A percentile compares a stretch with the other conserved stretches of the same genome.
Conservation (phyloP, 768 basidiomycete species). For the Plicaturopsis crispa region DNA sequence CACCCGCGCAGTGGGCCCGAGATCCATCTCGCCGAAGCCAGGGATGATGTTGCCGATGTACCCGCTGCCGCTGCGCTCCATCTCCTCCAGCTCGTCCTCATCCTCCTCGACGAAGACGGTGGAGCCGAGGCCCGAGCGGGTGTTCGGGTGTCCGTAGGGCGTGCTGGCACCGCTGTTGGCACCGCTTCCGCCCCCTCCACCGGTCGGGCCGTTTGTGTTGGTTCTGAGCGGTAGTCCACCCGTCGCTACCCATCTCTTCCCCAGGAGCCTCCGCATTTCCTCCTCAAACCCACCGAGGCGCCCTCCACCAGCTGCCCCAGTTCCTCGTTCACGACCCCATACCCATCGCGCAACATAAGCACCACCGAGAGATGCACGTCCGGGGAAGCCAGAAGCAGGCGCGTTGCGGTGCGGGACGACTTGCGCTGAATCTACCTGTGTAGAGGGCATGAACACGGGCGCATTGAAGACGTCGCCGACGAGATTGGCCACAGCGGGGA, state of each 20-base stretch:
- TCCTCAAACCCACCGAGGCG: constrained; percentile 68
- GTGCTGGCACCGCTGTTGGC: constrained; percentile 64
- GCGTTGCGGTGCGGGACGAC: constrained; percentile 63
- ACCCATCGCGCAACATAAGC: constrained; percentile 84
- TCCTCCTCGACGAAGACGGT: constrained; percentile 63
- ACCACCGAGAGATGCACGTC: constrained; percentile 62
- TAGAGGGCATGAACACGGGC: constrained; percentile 64
- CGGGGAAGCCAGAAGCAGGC: constrained; percentile 61
- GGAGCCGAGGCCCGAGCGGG: constrained; percentile 42
- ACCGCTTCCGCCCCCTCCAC: constrained; percentile 31
- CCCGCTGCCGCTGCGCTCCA: constrained; percentile 31
- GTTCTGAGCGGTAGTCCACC: constrained; percentile 54
- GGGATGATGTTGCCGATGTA: constrained; percentile 18
- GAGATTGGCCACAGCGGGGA: constrained; percentile 74
- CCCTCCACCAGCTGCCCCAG: constrained; percentile 25
- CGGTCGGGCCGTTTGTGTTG: constrained; percentile 39
- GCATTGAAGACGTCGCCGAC: constrained; percentile 81
- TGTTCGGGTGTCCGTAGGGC: constrained; percentile 42
- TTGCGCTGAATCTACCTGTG: constrained; percentile 75
- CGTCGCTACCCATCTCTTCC: constrained; percentile 67
- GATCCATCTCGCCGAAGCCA: constrained; percentile 33
- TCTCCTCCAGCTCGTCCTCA: constrained; percentile 63
- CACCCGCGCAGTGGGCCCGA: constrained; percentile 31
- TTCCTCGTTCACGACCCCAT: constrained; percentile 57
- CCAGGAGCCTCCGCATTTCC: constrained; percentile 62